Percentiles rank a stretch among this genome's conserved stretches.
Conservation (phyloP, 768 basidiomycete genomes). For the Tremella yokohamensis region DNA sequence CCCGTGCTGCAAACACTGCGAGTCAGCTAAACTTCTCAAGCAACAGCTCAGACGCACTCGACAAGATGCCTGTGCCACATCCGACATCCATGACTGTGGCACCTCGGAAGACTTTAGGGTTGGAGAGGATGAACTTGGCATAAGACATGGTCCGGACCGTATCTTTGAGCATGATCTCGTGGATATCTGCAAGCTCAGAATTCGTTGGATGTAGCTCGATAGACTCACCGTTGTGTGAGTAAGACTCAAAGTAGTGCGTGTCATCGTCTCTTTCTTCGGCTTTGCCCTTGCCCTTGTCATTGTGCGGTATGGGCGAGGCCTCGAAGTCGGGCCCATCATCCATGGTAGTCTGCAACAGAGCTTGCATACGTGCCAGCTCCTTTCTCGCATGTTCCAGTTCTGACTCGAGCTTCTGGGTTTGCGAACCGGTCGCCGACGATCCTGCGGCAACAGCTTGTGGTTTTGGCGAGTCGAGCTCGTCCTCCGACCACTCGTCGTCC, state of each 20-base stretch:
- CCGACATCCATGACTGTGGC: constrained; percentile 91
- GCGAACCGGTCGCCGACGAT: background rate
- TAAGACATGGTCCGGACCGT: constrained; percentile 90
- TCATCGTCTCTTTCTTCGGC: constrained; percentile 68
- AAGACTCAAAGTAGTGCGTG: constrained; percentile 87
- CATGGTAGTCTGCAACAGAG: constrained; percentile 13
- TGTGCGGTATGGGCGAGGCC: background rate
- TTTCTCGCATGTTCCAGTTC: constrained; percentile 12
- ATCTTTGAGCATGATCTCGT: constrained; percentile 94
- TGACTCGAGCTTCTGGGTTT: background rate
- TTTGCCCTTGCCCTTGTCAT: constrained; percentile 31
- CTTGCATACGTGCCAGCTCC: constrained; percentile 10
- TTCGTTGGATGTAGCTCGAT: background rate
- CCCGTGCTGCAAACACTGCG: constrained; percentile 72
- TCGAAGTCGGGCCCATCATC: constrained; percentile 1
- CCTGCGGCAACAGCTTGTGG: constrained; percentile 12
- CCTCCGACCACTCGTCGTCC: constrained; percentile 62
- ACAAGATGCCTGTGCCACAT: constrained; percentile 87
- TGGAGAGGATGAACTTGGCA: constrained; percentile 81
- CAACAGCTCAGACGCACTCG: constrained; percentile 34
- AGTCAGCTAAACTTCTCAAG: constrained; percentile 1
- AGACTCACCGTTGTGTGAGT: constrained; percentile 72
- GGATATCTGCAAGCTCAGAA: constrained; percentile 64
- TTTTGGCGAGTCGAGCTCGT: constrained; percentile 53
- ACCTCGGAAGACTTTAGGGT: constrained; percentile 73